Conservation (phyloP, 805 yeast genomes). For the Saturnispora zaruensis region DNA sequence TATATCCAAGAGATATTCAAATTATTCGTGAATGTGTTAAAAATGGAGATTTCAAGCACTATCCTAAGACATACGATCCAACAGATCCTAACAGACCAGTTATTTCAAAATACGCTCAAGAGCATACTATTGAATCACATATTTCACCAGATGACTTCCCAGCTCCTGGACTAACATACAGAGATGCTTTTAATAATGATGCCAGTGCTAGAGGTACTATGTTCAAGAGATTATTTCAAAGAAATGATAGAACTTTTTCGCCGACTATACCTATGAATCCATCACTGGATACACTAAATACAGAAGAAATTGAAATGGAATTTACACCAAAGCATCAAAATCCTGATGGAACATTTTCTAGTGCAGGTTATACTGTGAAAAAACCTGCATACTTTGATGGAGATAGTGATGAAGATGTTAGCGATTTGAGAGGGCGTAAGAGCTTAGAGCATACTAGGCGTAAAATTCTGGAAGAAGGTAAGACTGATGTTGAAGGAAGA, state of each 20-base stretch:
- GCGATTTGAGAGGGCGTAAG: slow-evolving; percentile 11
- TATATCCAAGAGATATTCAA: slow-evolving; percentile 59
- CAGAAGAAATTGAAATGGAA: slow-evolving; percentile 46
- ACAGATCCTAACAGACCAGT: slow-evolving; percentile 63
- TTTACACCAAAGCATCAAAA: slow-evolving; percentile 19
- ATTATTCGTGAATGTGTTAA: slow-evolving; percentile 63
- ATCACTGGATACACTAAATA: slow-evolving; percentile 31
- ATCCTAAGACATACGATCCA: slow-evolving; percentile 66
- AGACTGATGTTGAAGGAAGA: slow-evolving; percentile 16
- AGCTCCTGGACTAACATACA: slow-evolving; percentile 17
- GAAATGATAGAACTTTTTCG: slow-evolving; percentile 18
- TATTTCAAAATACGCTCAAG: slow-evolving; percentile 37
- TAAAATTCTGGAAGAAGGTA: slow-evolving; percentile 11
- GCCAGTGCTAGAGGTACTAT: slow-evolving; percentile 32
- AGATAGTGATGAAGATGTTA: slow-evolving; percentile 8
- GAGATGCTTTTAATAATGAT: slow-evolving; percentile 29
- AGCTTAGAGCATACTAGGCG: slow-evolving; percentile 21
- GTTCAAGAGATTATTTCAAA: slow-evolving; percentile 32
- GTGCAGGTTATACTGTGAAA: slow-evolving; percentile 25
- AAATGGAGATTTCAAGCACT: slow-evolving; percentile 58
- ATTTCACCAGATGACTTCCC: slow-evolving; percentile 13
- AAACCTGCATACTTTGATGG: slow-evolving; percentile 13
- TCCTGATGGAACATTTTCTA: slow-evolving; percentile 26
- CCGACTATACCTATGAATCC: slow-evolving; percentile 28
- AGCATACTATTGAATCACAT: slow-evolving; percentile 25